Evolutionary conservation across 1,284 basidiomycete species (phyloP), one percentile per base, ranked within the genome.

Genomic region (Cryptococcus maquisensis): DNA sequence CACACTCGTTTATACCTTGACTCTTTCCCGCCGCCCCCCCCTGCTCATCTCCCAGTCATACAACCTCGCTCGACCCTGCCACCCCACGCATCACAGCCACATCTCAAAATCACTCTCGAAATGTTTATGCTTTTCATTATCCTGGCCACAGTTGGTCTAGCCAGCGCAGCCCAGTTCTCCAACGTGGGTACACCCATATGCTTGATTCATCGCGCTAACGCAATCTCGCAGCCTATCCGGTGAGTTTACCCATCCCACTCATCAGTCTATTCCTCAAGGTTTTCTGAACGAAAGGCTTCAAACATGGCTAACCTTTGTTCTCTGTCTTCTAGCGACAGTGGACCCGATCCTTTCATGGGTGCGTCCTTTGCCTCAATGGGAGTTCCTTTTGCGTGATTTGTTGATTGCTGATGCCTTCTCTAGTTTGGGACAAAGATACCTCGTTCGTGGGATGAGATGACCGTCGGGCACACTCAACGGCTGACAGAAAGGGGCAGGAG

Each of bases 311-410:
- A 28, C 28, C 28, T 28, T 28, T 28, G 23, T 38, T 36, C n/a
- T 10, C 28, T 23, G n/a, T 16, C 28, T 10, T 21, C 18, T 32
- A 59, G 57, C 6, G 16, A 23, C 5, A 56, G 50, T 41, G 58
- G 54, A 9, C 48, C 58, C 13, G 58, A 60, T 26, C 58, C 58
- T 39, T 60, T 56, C 46, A 51, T 59, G 13, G 57, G 57, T 59
- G 8, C 41, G 57, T 52, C 8, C 28, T 28, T 28, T 47, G 2
- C 15, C 46, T n/a, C 13, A 18, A 36, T 28, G 28, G 48, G 4
- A 35, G 16, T 24, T 47, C 9, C n/a, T 13, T n/a, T 44, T 44
- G 20, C 13, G 42, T 44, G 13, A 3, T 26, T n/a, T 26, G 18
- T 40, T 44, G 42, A 44, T 23, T 55, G 37, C 26, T 26, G 35